phyloP scores from a whole-genome alignment of 2,329 filamentous ascomycete species.

The Pseudogymnoascus sp. region DNA sequence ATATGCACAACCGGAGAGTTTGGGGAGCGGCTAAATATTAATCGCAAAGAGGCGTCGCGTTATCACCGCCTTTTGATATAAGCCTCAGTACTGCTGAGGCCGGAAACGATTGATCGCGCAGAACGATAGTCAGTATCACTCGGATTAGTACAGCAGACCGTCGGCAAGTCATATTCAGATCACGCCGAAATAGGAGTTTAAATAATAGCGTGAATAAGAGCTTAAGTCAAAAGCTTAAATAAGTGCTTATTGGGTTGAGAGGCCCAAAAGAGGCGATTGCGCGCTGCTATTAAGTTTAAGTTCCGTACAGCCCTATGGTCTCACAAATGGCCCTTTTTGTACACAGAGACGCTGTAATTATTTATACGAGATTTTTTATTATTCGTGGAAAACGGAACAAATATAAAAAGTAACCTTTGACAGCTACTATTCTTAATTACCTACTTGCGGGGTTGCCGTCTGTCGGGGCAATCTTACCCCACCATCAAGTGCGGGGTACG shows the following conservation, averaged over 20 bases:
- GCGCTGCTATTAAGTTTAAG: not conserved
- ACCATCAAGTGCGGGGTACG: not conserved
- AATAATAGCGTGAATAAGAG: not conserved
- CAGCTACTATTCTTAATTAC: not conserved
- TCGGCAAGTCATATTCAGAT: not conserved
- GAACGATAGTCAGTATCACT: not conserved
- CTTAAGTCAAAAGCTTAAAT: not conserved
- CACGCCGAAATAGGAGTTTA: not conserved
- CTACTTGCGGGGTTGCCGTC: not conserved
- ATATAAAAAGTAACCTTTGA: not conserved
- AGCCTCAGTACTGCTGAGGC: not conserved
- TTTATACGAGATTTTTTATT: not conserved
- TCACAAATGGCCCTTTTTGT: not conserved
- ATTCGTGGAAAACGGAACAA: not conserved
- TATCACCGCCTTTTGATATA: not conserved
- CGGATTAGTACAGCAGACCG: not conserved
- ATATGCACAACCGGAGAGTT: not conserved
- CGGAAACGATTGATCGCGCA: too few species aligned
- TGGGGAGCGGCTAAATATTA: not conserved
- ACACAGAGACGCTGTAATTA: not conserved
- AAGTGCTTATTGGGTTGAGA: not conserved
- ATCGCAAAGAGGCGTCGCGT: not conserved
- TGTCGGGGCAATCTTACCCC: not conserved
- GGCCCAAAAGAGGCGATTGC: not conserved
- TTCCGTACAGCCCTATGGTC: not conserved